These are phyloP conservation scores for Orbilia brochopaga DNA, from an alignment of 2,329 filamentous ascomycete species.

Conservation along the genomic window DNA sequence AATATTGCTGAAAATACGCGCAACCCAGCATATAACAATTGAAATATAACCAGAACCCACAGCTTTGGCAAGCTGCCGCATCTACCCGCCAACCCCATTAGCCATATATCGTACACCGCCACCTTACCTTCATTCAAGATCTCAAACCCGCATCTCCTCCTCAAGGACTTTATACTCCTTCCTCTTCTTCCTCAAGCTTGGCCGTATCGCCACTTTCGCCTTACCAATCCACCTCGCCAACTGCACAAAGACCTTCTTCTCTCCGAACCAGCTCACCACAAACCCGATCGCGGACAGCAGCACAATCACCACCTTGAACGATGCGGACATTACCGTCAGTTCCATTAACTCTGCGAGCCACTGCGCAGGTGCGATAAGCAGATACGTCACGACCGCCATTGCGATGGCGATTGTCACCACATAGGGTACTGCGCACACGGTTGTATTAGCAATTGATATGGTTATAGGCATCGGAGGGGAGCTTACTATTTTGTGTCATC, in stretches of 20 bases:
- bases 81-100: no score
- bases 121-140: slow-evolving; percentile 3
- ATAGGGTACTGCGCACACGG: slow-evolving; percentile 71
- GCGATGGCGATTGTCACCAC: slow-evolving; percentile 75
- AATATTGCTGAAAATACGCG: no score
- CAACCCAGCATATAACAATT: no score
- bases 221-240: slow-evolving; percentile 72
- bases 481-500: slow-evolving; percentile 77
- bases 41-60: no score
- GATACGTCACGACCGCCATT: slow-evolving; percentile 73
- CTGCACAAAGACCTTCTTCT: slow-evolving; percentile 72
- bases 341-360: slow-evolving; percentile 81
- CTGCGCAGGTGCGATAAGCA: slow-evolving; percentile 75
- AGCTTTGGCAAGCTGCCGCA: no score
- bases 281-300: slow-evolving; percentile 74
- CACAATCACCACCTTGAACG: slow-evolving; percentile 76
- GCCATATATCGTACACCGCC: slow-evolving; percentile 34
- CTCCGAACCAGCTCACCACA: slow-evolving; percentile 70
- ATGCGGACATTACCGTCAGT: slow-evolving; percentile 74
- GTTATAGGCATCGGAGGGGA: slow-evolving; percentile 15
- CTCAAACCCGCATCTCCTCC: slow-evolving; percentile 67
- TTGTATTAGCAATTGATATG: slow-evolving; percentile 52
- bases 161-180: slow-evolving; percentile 85
- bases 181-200: slow-evolving; percentile 72
- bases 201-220: slow-evolving; percentile 64